Base-by-base conservation (phyloP, 2,329 filamentous ascomycete genomes). In the Thelonectria olida region DNA sequence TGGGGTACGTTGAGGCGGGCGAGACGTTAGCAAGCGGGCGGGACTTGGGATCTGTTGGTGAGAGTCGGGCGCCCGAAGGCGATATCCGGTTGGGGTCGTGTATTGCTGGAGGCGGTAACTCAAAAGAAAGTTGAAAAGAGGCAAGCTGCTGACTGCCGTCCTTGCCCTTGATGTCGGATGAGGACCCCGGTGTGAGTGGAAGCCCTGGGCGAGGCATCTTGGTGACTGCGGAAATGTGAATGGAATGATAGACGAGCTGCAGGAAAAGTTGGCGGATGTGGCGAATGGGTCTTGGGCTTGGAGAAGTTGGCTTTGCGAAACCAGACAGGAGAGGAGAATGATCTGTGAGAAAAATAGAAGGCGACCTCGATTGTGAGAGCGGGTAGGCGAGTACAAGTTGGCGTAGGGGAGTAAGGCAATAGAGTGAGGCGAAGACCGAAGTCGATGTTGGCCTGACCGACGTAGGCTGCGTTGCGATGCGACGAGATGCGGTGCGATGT, bases 101-200 rank as follows among this genome's bases (percentile, higher is more conserved):
- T 69, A 93, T 82, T 23, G 92, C 92, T 13, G 92, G 91, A 15
- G 92, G 92, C 5, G 92, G 92, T 12, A 96, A 83, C 68, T 91
- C 85, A 74, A 96, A 93, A 52, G 88, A 83, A 64, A 88, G 81
- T 70, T 93, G 91, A 22, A 91, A 80, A 38, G 84, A 81, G 39
- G 83, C 79, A 45, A 90, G 82, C 62, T 86, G 84, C 50, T 83
- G 82, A n/a, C 82, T 81, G 62, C 88, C 87, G 76, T 90, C 89
- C 76, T 92, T 88, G 66, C 88, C 89, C 58, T 87, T 86, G 74
- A 96, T 92, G 73, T 96, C 92, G 51, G 90, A 90, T 31, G 92
- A 95, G 10, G 92, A 91, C 53, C 88, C 89, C 39, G 92, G 93
- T 49, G 92, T 96, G 42, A 90, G 92, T 44, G 90, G 92, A 38